phyloP scores from a whole-genome alignment of 2,329 filamentous ascomycete genomes.

The Botrytis squamosa region DNA sequence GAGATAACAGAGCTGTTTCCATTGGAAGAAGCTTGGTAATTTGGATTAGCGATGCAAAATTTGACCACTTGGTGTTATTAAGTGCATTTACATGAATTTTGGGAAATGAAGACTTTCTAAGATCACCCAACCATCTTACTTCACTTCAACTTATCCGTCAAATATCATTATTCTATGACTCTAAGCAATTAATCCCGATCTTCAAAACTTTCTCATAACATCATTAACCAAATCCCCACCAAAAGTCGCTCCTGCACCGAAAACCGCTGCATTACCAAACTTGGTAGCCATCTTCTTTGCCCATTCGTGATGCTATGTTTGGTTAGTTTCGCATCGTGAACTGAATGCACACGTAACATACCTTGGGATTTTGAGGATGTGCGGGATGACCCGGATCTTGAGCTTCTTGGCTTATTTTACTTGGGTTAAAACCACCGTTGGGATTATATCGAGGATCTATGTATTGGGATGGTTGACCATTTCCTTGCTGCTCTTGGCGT shows the following conservation, averaged over 20 bases:
- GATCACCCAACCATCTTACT: not conserved
- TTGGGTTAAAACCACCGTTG: constrained; percentile 29
- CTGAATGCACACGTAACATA: not conserved
- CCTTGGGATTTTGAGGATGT: constrained; percentile 37
- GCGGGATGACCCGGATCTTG: constrained; percentile 38
- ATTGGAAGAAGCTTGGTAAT: not conserved
- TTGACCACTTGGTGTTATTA: not conserved
- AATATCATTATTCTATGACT: too few relatives aligned
- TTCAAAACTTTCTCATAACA: constrained; percentile 19
- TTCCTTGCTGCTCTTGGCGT: constrained; percentile 26
- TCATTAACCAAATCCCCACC: constrained; percentile 32
- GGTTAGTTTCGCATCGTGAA: not conserved
- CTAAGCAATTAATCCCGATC: too few relatives aligned
- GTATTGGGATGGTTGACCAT: constrained; percentile 32
- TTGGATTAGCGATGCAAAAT: not conserved
- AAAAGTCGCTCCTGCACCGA: constrained; percentile 38
- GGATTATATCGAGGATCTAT: constrained; percentile 35
- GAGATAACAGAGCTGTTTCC: not conserved
- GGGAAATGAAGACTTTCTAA: not conserved
- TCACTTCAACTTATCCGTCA: not conserved
- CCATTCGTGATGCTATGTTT: constrained; percentile 36
- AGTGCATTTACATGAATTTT: not conserved
- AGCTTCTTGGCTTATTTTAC: constrained; percentile 33
- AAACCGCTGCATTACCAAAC: constrained; percentile 38
- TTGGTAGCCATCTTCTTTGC: constrained; percentile 32